These are phyloP conservation scores for Candida sanyaensis DNA, from an alignment of 1,139 yeast species.

Conservation along the genomic window DNA sequence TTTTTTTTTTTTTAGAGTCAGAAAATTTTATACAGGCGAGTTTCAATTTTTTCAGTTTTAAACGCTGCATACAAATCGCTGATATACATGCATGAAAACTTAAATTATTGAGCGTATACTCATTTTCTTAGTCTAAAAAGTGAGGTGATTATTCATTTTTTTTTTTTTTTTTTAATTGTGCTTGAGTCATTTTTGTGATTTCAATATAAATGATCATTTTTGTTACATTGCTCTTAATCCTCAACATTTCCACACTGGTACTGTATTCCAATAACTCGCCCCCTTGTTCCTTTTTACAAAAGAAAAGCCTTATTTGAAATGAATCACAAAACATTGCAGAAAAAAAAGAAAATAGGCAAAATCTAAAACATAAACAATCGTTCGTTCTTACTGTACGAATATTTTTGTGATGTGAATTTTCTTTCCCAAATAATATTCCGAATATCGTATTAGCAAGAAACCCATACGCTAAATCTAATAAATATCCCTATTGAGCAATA, in stretches of 20 bases:
- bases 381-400: not conserved
- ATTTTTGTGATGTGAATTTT: not conserved
- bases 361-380: not conserved
- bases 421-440: not conserved
- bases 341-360: not conserved
- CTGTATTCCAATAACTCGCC: no score
- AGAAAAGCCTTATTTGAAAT: no score
- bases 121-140: not conserved
- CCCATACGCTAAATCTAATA: not conserved
- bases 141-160: conserved; percentile 7
- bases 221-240: not conserved
- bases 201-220: not conserved
- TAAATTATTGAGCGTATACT: no score
- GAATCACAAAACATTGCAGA: not conserved
- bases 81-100: not conserved
- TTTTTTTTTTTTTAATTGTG: not conserved
- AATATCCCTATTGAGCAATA: no score
- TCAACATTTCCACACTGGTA: no score
- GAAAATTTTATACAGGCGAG: not conserved
- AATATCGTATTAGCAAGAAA: not conserved
- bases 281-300: no score
- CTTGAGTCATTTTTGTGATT: not conserved
- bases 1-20: no score
- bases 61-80: not conserved
- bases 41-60: not conserved